Evolutionary conservation across 192 early-diverging fungal species (phyloP).

Genomic region (Coemansia sp.): DNA sequence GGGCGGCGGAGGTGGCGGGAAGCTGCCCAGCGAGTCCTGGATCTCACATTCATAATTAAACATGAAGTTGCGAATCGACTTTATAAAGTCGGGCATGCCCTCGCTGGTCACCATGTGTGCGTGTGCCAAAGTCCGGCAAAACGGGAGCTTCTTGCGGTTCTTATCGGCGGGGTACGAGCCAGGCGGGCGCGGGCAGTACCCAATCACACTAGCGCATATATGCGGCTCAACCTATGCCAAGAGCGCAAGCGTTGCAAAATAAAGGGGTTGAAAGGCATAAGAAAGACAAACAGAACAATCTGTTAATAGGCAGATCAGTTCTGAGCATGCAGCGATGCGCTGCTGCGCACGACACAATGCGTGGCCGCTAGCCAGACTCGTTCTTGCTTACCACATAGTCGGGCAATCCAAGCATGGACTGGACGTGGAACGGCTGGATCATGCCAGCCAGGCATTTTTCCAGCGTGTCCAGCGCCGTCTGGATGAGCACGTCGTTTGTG

Average conservation of each 20-base stretch:
- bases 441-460: conserved; percentile 53
- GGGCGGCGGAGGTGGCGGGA: conserved; percentile 42
- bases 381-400: conserved; percentile 22
- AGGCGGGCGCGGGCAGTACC: conserved; percentile 39
- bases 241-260: background rate
- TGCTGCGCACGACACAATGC: too few relatives aligned
- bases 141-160: conserved; percentile 44
- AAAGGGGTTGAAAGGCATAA: too few relatives aligned
- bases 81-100: conserved; percentile 37
- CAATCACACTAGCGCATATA: conserved; percentile 48
- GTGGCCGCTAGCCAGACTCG: background rate
- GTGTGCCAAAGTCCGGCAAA: conserved; percentile 45
- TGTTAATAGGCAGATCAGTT: too few relatives aligned
- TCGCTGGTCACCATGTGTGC: conserved; percentile 39
- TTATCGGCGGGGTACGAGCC: conserved; percentile 36
- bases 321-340: too few relatives aligned
- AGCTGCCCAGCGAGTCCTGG: conserved; percentile 40
- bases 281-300: too few relatives aligned
- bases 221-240: conserved; percentile 38
- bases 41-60: conserved; percentile 50
- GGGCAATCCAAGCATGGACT: conserved; percentile 31
- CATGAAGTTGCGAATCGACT: conserved; percentile 45
- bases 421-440: conserved; percentile 38
- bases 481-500: conserved; percentile 42
- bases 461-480: conserved; percentile 44